Percentiles rank a stretch among this genome's conserved stretches.
phyloP scores from a whole-genome alignment of 140 eudicot genomes.

The Erigeron philadelphicus region DNA sequence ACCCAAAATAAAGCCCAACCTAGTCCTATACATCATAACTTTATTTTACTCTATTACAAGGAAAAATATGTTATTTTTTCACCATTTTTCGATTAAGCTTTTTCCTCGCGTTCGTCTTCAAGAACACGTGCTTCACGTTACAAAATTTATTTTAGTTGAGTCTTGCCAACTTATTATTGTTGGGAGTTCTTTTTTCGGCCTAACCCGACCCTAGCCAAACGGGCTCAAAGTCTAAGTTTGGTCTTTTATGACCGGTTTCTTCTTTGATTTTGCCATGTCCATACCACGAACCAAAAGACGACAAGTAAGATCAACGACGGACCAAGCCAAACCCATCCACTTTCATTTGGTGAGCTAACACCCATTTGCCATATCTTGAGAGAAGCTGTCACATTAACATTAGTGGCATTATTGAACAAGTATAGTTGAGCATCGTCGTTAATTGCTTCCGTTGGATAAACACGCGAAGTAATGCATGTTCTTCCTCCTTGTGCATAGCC shows the following conservation, averaged over 20 bases:
- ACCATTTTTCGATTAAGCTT: constrained; percentile 5
- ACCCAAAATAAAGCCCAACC: constrained; percentile 8
- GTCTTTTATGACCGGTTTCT: constrained; percentile 21
- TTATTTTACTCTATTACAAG: constrained; percentile 9
- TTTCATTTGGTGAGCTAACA: constrained; percentile 13
- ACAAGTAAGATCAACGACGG: constrained; percentile 30
- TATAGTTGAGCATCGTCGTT: constrained; percentile 44
- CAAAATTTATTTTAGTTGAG: constrained; percentile 13
- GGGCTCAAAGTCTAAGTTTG: constrained; percentile 16
- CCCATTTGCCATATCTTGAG: constrained; percentile 72
- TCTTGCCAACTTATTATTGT: constrained; percentile 24
- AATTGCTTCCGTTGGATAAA: constrained; percentile 71
- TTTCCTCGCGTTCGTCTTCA: not conserved
- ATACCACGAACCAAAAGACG: constrained; percentile 29
- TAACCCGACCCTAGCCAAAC: constrained; percentile 17
- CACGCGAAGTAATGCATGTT: constrained; percentile 68
- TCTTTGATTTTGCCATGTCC: constrained; percentile 40
- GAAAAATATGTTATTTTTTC: not conserved
- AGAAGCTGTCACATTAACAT: constrained; percentile 45
- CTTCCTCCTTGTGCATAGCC: constrained; percentile 84
- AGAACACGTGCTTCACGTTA: constrained; percentile 22
- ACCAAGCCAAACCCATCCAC: constrained; percentile 39
- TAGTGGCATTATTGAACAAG: constrained; percentile 79
- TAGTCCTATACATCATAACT: not conserved
- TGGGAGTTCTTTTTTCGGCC: not conserved